phyloP scores from a whole-genome alignment of 225 moss, liverwort and hornwort genomes.

The Pseudoscleropodium purum region DNA sequence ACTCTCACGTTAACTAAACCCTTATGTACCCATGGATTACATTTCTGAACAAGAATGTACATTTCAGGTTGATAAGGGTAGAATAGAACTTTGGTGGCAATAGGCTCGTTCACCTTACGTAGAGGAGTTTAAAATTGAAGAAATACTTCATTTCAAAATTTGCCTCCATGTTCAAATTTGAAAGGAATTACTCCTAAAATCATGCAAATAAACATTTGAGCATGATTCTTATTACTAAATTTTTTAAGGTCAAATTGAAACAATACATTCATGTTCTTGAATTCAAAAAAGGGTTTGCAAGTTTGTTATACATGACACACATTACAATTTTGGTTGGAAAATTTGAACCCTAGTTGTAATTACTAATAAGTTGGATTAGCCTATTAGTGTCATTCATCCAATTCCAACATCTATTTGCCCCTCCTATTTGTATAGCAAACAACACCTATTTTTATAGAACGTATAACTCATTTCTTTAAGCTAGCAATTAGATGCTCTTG shows the following conservation, averaged over 20 bases:
- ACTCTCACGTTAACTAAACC: background rate
- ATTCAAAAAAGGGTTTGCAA: accelerated
- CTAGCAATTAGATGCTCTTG: background rate
- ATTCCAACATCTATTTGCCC: background rate
- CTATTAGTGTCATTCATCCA: no score
- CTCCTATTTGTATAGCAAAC: accelerated
- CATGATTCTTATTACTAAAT: no score
- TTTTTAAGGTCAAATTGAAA: background rate
- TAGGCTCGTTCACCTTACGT: background rate
- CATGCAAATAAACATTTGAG: background rate
- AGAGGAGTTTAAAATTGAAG: background rate
- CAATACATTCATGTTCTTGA: background rate
- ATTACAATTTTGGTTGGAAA: background rate
- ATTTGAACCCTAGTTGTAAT: background rate
- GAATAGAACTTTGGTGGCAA: no score
- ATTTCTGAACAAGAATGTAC: no score
- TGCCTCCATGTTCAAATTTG: background rate
- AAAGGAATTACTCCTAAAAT: background rate
- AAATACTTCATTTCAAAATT: no score
- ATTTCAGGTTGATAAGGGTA: accelerated
- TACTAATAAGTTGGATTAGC: background rate
- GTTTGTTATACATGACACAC: no score
- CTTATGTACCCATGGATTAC: background rate
- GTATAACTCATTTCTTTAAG: background rate
- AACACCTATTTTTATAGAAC: accelerated